phyloP scores from a whole-genome alignment of 805 yeast species.

The Candida golubevii region DNA sequence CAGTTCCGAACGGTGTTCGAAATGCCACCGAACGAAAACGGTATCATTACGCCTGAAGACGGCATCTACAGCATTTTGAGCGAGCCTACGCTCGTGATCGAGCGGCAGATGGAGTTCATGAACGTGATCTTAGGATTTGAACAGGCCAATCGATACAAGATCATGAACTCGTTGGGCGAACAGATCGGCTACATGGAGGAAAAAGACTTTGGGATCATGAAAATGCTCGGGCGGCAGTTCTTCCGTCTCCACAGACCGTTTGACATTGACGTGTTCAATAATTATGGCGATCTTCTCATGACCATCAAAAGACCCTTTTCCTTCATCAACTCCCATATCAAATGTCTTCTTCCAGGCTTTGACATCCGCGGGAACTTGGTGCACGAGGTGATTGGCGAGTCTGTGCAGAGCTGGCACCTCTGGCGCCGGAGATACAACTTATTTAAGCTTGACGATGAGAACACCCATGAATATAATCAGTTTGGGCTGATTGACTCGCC shows the following conservation, averaged over 20 bases:
- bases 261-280: constrained; percentile 65
- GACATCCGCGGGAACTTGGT: constrained; percentile 32
- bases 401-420: constrained; percentile 89
- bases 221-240: constrained; percentile 75
- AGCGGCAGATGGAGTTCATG: constrained; percentile 84
- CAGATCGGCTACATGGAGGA: constrained; percentile 80
- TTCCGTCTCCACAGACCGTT: constrained; percentile 86
- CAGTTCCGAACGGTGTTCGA: constrained; percentile 29
- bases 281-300: constrained; percentile 53
- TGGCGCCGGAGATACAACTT: constrained; percentile 89
- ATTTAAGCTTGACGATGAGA: constrained; percentile 48
- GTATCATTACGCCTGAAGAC: constrained; percentile 52
- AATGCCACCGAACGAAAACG: constrained; percentile 42
- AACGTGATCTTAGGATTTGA: constrained; percentile 85
- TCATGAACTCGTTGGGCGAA: constrained; percentile 70
- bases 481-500: constrained; percentile 88
- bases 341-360: constrained; percentile 59
- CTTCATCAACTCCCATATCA: constrained; percentile 83
- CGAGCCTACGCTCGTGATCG: constrained; percentile 83
- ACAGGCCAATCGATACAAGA: constrained; percentile 76
- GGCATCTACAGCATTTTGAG: constrained; percentile 58
- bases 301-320: constrained; percentile 81
- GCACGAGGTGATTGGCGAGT: constrained; percentile 67
- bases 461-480: constrained; percentile 54
- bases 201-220: constrained; percentile 64